A percentile compares a stretch with the other conserved stretches of the same genome.
These are phyloP conservation scores for Xylaria palmicola DNA, from an alignment of 495 filamentous ascomycete species.

Conservation along the genomic window DNA sequence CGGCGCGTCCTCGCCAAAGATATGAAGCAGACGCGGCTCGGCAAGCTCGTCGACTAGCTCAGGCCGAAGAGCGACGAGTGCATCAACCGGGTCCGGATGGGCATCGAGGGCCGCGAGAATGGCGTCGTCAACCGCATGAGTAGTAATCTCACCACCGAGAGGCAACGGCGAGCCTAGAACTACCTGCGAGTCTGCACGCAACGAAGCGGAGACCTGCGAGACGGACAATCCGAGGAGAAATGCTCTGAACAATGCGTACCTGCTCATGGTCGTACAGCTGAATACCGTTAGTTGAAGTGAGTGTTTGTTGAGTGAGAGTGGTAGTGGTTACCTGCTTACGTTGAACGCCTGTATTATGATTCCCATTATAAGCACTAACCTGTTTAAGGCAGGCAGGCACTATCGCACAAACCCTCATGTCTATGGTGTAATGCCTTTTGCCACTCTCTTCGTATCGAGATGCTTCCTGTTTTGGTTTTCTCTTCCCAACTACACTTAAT, in stretches of 20 bases:
- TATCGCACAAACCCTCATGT: no score
- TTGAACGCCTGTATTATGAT: no score
- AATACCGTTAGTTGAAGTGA: no score
- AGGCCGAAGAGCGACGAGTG: constrained; percentile 20
- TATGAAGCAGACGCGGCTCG: constrained; percentile 18
- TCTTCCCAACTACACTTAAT: no score
- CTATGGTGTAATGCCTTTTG: no score
- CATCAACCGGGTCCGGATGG: constrained; percentile 24
- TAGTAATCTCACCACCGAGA: background rate
- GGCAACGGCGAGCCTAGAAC: background rate
- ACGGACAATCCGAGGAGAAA: background rate
- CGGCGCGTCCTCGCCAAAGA: constrained; percentile 14
- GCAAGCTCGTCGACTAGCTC: constrained; percentile 20
- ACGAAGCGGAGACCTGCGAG: constrained; percentile 5
- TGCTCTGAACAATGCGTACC: background rate
- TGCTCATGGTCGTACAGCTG: no score
- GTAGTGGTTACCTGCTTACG: no score
- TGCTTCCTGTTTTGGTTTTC: no score
- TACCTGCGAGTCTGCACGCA: constrained; percentile 6
- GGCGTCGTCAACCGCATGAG: constrained; percentile 11
- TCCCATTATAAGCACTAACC: no score
- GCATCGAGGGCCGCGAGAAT: constrained; percentile 19
- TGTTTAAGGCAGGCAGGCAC: no score
- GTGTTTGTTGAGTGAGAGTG: no score
- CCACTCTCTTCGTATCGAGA: no score